Conservation (phyloP, 2,329 filamentous ascomycete genomes). For the Colletotrichum theobromicola region DNA sequence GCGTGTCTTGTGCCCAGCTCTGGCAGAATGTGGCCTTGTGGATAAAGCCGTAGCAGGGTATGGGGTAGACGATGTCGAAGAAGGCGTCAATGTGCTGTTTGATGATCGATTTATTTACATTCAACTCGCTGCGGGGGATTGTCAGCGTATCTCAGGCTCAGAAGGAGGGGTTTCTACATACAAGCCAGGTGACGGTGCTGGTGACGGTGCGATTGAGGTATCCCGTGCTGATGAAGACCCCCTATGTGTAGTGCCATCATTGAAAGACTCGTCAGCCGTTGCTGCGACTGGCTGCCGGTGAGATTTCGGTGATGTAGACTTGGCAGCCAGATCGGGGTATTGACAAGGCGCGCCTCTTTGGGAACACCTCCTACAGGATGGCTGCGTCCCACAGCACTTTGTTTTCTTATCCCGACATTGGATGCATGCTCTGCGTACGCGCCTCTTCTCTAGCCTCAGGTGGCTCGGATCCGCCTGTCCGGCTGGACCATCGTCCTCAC, state of each 20-base stretch:
- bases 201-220: not conserved
- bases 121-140: not conserved
- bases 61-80: slow-evolving; percentile 14
- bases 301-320: not conserved
- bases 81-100: slow-evolving; percentile 20
- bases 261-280: not conserved
- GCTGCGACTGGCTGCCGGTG: not conserved
- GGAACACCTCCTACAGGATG: slow-evolving; percentile 1
- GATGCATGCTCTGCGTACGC: slow-evolving; percentile 14
- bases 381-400: slow-evolving; percentile 12
- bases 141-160: not conserved
- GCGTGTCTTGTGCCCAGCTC: slow-evolving; percentile 4
- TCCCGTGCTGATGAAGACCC: not conserved
- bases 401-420: slow-evolving; percentile 15
- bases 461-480: not conserved
- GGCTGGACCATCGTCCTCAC: not conserved
- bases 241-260: not conserved
- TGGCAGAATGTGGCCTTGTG: slow-evolving; percentile 18
- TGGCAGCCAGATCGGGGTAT: not conserved
- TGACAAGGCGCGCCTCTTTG: slow-evolving; percentile 1
- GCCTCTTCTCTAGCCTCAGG: slow-evolving; percentile 9
- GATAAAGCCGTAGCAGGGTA: slow-evolving; percentile 15
- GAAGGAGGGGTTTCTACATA: not conserved
- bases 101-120: slow-evolving; percentile 1
- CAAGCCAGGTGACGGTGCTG: not conserved